Base-by-base conservation (phyloP, 75 land plant species). In the Sequoia sempervirens region DNA sequence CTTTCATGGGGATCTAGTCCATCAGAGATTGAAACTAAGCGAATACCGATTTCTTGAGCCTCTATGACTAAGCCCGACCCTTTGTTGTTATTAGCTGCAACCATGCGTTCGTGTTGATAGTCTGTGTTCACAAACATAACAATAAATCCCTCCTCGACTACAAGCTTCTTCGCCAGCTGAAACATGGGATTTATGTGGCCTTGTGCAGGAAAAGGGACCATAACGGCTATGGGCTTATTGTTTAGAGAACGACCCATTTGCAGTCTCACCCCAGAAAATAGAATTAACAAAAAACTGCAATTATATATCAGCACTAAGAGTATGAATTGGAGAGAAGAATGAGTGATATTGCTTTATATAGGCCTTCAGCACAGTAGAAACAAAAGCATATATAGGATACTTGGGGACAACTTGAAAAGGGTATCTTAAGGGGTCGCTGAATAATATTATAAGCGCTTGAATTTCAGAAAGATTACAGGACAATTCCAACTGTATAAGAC, bases 181-280 rank as follows among this genome's bases (percentile, higher is more conserved):
- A 87, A 43, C 83, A 30, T 40, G 6, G 86, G 86, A 28, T 81
- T 87, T 37, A 87, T 56, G 32, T 85, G 87, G 17, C 88, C 88
- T 81, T 87, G 86, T 11, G 53, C 76, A 34, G 86, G 88, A 18
- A 75, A 84, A 72, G 83, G 82, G 11, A 87, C 43, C 18, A 80
- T 47, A 28, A 87, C 73, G 1, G 83, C 83, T 18, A 84, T 86
- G 18, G 2, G 41, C 38, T 30, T 34, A 41, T 36, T 64, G 23
- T 26, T 26, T 64, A 64, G 5, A 26, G 6, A 26, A 64, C 5
- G 68, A 5, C 28, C 68, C 68, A 64, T 64, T 26, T 2, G 0
- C 68, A 64, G 26, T 64, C 28, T 15, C 68, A 2, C 36, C 36
- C 36, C 36, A 34, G 36, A 34, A 34, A 34, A 34, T 34, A 34